Conservation (phyloP, 805 yeast species). For the Barnettozyma vustinii region DNA sequence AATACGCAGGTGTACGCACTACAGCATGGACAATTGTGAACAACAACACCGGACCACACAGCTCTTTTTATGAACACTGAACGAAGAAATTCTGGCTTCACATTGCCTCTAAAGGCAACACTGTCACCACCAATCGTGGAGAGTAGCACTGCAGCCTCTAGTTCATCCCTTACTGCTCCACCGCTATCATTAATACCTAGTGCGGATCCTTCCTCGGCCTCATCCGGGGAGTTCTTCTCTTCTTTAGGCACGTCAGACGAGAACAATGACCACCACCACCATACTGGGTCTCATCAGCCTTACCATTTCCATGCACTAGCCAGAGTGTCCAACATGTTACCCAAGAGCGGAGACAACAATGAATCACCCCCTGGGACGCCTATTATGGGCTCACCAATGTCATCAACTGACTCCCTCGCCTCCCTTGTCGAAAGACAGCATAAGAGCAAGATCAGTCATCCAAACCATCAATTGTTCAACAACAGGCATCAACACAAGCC, state of each 20-base stretch:
- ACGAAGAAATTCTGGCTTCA: conserved; percentile 4
- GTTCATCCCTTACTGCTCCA: neutral
- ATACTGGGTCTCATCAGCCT: neutral
- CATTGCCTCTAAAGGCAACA: conserved; percentile 14
- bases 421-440: conserved; percentile 36
- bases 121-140: conserved; percentile 19
- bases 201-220: neutral
- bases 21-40: neutral
- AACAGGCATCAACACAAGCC: conserved; percentile 2
- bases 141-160: conserved; percentile 3
- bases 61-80: conserved; percentile 1
- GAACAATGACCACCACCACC: neutral
- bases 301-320: conserved; percentile 12
- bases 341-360: conserved; percentile 11
- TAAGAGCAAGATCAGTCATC: conserved; percentile 36
- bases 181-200: neutral
- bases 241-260: conserved; percentile 3
- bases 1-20: neutral
- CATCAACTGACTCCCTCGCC: conserved; percentile 33
- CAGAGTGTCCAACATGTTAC: conserved; percentile 16
- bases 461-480: conserved; percentile 31
- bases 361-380: conserved; percentile 17
- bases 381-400: conserved; percentile 20
- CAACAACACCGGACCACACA: neutral
- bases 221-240: conserved; percentile 5